phyloP scores from a whole-genome alignment of 1,139 yeast genomes.

The Kurtzmaniella quercitrusa region DNA sequence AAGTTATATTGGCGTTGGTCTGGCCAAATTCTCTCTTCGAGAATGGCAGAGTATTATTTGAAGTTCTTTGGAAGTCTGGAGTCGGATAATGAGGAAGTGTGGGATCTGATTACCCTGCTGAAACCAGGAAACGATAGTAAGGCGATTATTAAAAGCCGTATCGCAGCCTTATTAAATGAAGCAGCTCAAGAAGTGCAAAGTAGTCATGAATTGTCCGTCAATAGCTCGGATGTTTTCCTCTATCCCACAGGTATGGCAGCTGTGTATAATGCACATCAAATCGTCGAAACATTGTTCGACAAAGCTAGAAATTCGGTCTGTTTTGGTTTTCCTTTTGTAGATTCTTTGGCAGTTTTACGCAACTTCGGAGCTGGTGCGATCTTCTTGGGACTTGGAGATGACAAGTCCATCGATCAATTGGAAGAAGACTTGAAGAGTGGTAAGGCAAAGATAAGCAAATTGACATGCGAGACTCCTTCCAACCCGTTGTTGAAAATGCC shows the following conservation, averaged over 20 bases:
- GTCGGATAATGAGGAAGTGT: constrained; percentile 59
- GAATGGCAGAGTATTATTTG: constrained; percentile 80
- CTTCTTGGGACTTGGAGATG: constrained; percentile 83
- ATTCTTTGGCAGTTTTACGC: constrained; percentile 75
- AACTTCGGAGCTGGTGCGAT: constrained; percentile 89
- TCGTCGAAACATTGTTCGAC: constrained; percentile 45
- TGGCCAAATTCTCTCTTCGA: constrained; percentile 90
- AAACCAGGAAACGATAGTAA: constrained; percentile 75
- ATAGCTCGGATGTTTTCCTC: constrained; percentile 68
- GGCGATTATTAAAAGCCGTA: constrained; percentile 64
- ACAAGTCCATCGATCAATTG: constrained; percentile 59
- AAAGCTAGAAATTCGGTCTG: constrained; percentile 67
- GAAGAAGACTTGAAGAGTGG: constrained; percentile 61
- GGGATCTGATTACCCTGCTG: constrained; percentile 81
- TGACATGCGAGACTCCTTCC: constrained; percentile 91
- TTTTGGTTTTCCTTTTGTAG: constrained; percentile 94
- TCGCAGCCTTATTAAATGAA: constrained; percentile 62
- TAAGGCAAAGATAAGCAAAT: constrained; percentile 55
- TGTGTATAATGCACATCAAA: constrained; percentile 76
- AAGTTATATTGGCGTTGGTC: constrained; percentile 95
- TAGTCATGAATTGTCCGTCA: constrained; percentile 29
- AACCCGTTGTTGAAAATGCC: constrained; percentile 88
- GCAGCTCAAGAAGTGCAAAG: constrained; percentile 27
- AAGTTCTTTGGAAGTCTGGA: constrained; percentile 48
- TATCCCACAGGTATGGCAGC: constrained; percentile 94